Percentiles rank a stretch among this genome's conserved stretches.
These are phyloP conservation scores for Exophiala spinifera DNA, from an alignment of 2,329 filamentous ascomycete species.

Conservation along the genomic window DNA sequence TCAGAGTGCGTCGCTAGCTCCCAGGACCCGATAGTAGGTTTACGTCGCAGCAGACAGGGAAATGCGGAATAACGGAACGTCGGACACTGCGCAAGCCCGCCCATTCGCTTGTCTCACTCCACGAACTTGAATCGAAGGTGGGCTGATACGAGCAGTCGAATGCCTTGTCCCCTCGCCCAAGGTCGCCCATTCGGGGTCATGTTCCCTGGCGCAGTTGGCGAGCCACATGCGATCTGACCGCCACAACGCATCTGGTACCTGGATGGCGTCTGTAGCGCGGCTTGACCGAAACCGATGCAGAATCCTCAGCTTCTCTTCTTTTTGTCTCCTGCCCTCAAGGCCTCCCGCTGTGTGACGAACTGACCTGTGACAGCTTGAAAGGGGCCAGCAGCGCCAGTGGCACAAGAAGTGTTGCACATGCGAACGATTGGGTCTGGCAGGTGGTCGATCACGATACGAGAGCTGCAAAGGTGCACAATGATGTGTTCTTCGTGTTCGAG, in stretches of 20 bases:
- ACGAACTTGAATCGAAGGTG: neutral
- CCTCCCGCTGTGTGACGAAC: neutral
- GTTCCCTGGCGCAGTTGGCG: neutral
- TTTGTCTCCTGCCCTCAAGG: too few relatives aligned
- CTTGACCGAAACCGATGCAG: neutral
- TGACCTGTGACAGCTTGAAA: neutral
- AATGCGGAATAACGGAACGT: neutral
- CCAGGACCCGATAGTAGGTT: neutral
- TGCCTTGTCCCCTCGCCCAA: neutral
- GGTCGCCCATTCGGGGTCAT: too few relatives aligned
- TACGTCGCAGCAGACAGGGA: neutral
- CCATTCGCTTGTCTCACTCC: neutral
- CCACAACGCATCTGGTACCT: neutral
- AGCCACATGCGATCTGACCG: constrained; percentile 1
- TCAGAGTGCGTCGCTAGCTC: neutral
- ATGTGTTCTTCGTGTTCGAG: neutral
- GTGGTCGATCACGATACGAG: neutral
- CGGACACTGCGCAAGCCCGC: neutral
- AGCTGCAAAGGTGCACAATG: neutral
- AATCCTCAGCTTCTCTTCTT: too few relatives aligned
- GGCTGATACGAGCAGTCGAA: neutral
- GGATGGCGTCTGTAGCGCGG: neutral
- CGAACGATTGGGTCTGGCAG: neutral
- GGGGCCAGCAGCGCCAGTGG: neutral
- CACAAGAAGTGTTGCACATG: too few relatives aligned